These are phyloP conservation scores for Ilyonectria mors-panacis DNA, from an alignment of 2,329 filamentous ascomycete species.

Conservation along the genomic window DNA sequence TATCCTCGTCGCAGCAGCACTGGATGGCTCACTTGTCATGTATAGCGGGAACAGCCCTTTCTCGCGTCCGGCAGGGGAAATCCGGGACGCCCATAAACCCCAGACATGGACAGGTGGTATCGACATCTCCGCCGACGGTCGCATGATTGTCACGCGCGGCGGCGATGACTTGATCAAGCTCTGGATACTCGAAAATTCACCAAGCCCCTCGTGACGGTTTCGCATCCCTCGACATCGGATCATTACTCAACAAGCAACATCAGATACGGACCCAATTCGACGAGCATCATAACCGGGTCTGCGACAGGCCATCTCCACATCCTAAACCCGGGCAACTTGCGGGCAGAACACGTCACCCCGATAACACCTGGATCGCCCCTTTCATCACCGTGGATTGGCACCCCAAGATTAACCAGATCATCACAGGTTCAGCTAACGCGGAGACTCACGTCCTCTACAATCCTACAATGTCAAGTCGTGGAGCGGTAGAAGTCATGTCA, in stretches of 20 bases:
- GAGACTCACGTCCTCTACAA: constrained; percentile 94
- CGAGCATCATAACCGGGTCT: constrained; percentile 91
- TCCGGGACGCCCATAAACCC: constrained; percentile 84
- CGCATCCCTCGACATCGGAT: constrained; percentile 85
- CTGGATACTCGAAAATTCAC: constrained; percentile 98
- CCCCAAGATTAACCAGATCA: constrained; percentile 93
- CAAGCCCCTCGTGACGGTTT: constrained; percentile 83
- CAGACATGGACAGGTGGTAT: constrained; percentile 94
- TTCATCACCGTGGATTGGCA: constrained; percentile 93
- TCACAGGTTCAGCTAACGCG: constrained; percentile 92
- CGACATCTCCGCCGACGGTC: constrained; percentile 91
- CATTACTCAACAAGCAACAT: constrained; percentile 91
- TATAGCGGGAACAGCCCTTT: constrained; percentile 93
- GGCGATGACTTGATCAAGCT: constrained; percentile 95
- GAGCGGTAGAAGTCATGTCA: constrained; percentile 91
- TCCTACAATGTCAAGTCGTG: constrained; percentile 83
- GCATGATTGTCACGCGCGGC: constrained; percentile 90
- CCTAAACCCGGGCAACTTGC: constrained; percentile 91
- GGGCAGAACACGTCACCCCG: constrained; percentile 86
- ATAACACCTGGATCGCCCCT: constrained; percentile 89
- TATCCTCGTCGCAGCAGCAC: constrained; percentile 83
- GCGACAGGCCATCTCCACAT: constrained; percentile 90
- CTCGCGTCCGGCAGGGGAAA: constrained; percentile 84
- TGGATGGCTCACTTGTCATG: constrained; percentile 93
- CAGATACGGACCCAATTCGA: constrained; percentile 86